Base-by-base conservation (phyloP, 1,284 basidiomycete genomes). In the Puccinia coronata region DNA sequence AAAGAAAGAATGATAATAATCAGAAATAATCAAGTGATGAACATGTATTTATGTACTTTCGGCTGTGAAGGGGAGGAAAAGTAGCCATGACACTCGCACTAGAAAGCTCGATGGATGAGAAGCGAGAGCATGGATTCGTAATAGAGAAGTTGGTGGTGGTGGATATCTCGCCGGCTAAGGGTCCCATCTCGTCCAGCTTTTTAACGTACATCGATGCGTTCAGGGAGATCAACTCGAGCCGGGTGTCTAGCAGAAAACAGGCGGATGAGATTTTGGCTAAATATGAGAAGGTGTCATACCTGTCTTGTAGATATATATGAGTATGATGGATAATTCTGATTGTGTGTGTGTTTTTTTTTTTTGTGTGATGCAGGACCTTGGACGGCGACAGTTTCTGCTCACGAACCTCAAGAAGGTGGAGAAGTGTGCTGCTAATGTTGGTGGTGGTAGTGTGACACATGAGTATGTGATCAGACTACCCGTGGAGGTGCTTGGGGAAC, bases 61-160 rank as follows among this genome's bases (percentile, higher is more conserved):
- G n/a, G n/a, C n/a, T n/a, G 20, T 16, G n/a, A 14, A 81, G 80
- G 80, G 80, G 80, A 5, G 80, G 80, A 25, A 81, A 81, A 75
- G 80, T 81, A 28, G 80, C 80, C 14, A 81, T 81, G 80, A 69
- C 36, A 25, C 23, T 81, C 5, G 80, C 80, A 3, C 61, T 81
- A 34, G 59, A 78, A 43, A 59, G 39, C 18, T 39, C 49, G n/a
- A 71, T 11, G 18, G 9, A 51, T 20, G 16, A 71, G 69, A 36
- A 47, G 12, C 12, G 20, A 11, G 43, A 47, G 43, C 12, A 47
- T 1, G 43, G 43, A 1, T 8, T 34, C n/a, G n/a, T n/a, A 18
- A 73, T 73, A 36, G n/a, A 73, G 4, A 74, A 70, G 47, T 75
- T 81, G 51, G 53, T 81, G 14, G 61, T 43, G 2, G 59, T 81